phyloP scores from a whole-genome alignment of 306 rosid genomes.

The Malus asiatica region DNA sequence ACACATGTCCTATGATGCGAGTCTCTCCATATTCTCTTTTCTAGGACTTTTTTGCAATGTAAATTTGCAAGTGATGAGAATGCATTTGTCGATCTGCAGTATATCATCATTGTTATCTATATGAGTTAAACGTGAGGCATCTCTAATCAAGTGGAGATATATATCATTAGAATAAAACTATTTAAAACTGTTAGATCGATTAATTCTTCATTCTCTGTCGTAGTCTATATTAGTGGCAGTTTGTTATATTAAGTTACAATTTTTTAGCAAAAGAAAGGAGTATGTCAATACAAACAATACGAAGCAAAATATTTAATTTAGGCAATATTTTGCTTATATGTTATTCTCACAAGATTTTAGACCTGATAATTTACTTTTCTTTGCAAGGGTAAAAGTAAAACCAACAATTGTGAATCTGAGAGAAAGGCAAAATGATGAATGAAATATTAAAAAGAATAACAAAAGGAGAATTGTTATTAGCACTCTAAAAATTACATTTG shows the following conservation, averaged over 20 bases:
- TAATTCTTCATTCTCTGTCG: no score
- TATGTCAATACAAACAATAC: neutral
- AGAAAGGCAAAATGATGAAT: neutral
- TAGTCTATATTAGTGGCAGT: neutral
- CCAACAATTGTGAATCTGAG: neutral
- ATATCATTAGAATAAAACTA: no score
- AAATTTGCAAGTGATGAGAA: neutral
- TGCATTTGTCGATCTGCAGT: neutral
- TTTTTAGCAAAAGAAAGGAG: neutral
- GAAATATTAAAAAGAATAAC: neutral
- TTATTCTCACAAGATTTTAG: neutral
- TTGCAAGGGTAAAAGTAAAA: neutral
- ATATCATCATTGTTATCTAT: no score
- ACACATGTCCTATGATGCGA: neutral
- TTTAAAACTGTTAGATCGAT: no score
- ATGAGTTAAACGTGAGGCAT: no score
- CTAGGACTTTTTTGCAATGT: neutral
- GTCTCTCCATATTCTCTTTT: neutral
- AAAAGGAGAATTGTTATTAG: neutral
- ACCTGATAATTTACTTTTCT: neutral
- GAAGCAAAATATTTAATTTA: neutral
- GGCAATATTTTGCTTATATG: neutral
- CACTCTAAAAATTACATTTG: no score
- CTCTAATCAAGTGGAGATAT: no score
- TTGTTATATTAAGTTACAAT: no score